These are phyloP conservation scores for Porphyrellus sp. DNA, from an alignment of 1,284 basidiomycete genomes.

Conservation along the genomic window DNA sequence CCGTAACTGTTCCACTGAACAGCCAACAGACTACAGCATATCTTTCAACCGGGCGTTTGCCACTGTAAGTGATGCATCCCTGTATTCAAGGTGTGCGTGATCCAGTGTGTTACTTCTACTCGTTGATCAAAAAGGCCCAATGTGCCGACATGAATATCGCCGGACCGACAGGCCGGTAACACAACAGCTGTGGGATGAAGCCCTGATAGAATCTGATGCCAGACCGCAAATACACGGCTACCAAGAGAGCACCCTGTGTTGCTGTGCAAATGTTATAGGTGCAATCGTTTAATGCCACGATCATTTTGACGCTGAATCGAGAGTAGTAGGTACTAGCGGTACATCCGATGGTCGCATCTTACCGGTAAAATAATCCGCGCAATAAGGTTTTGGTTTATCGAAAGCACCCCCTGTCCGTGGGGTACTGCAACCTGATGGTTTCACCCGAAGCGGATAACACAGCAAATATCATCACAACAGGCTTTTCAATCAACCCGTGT, in stretches of 20 bases:
- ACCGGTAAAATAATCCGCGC: conserved; percentile 19
- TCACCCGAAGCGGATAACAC: conserved; percentile 10
- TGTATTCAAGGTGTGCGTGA: conserved; percentile 21
- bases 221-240: conserved; percentile 2
- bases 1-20: too few species aligned
- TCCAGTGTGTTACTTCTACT: neutral
- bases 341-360: neutral
- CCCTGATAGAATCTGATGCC: conserved; percentile 22
- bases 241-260: conserved; percentile 18
- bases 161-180: conserved; percentile 12
- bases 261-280: conserved; percentile 15
- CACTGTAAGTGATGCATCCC: conserved; percentile 17
- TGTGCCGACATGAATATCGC: conserved; percentile 23
- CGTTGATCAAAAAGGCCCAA: neutral
- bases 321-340: neutral
- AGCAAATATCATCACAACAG: neutral
- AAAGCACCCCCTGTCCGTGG: conserved; percentile 18
- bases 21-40: neutral
- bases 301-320: conserved; percentile 21
- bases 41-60: neutral
- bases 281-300: conserved; percentile 17
- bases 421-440: conserved; percentile 9
- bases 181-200: conserved; percentile 13
- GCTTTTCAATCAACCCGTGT: neutral
- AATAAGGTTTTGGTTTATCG: conserved; percentile 8